Base-by-base conservation (phyloP, 352 stramenopile species). In the Phytopythium chamaehyphon region DNA sequence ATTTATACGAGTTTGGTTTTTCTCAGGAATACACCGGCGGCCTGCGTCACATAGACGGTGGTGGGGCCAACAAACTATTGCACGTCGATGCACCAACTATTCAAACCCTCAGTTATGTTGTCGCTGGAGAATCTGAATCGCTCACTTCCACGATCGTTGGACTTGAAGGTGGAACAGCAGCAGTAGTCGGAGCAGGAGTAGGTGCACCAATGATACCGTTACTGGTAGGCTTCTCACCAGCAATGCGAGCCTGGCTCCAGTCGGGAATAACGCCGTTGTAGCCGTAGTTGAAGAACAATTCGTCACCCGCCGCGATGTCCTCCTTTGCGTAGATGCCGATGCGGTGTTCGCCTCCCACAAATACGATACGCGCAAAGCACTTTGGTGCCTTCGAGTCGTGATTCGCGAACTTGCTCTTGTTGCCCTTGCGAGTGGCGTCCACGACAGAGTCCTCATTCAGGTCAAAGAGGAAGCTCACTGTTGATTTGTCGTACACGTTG, bases 401-500 rank as follows among this genome's bases (percentile, higher is more conserved):
- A 58, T 97, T 97, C 1, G 90, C 86, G 61, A 97, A 98, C 50
- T 96, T 93, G 51, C 88, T 96, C 66, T 98, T 98, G 79, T 98
- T 98, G 14, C 96, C 95, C 59, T 97, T 96, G 23, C 87, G 81
- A 12, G 88, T 93, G 0, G 94, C 93, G 71, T 98, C 96, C 40
- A 99, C 77, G 42, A 96, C 85, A 7, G 72, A 82, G 55, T 98
- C 94, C 48, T 92, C 86, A 38, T 86, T 97, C 55, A 98, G 54
- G 67, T 98, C 93, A 60, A 99, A 99, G 12, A 98, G 62, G 60
- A 97, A 98, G 44, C 80, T 92, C 37, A 93, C 76, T 18, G 91
- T 90, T 16, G 75, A 76, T 61, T 87, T 88, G 59, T 97, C 89
- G 68, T 97, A 96, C 10, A 97, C 71, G 46, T 88, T 91, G 28